Evolutionary conservation across 1,139 yeast genomes (phyloP).

Genomic region (Wickerhamiella infanticola): DNA sequence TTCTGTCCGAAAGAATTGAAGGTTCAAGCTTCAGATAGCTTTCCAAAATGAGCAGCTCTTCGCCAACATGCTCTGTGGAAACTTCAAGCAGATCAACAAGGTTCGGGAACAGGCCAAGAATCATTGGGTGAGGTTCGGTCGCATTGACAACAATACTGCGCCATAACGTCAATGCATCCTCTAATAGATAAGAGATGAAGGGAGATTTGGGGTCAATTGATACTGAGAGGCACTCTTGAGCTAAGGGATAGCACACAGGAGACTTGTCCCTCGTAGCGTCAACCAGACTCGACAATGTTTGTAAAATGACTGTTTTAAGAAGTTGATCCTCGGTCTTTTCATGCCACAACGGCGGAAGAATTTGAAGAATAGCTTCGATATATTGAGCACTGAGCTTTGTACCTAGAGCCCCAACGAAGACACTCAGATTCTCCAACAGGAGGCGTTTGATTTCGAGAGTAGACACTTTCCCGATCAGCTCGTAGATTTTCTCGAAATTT

Average conservation of each 20-base stretch:
- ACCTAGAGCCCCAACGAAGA: constrained; percentile 42
- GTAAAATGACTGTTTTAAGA: constrained; percentile 49
- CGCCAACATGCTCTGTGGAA: constrained; percentile 65
- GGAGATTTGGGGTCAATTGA: constrained; percentile 53
- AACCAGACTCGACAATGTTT: constrained; percentile 51
- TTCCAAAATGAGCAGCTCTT: constrained; percentile 50
- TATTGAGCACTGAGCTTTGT: constrained; percentile 17
- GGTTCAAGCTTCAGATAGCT: constrained; percentile 54
- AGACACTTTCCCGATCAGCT: constrained; percentile 34
- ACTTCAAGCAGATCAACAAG: constrained; percentile 37
- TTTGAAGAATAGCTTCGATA: constrained; percentile 35
- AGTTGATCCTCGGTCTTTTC: constrained; percentile 43
- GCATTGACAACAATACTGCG: constrained; percentile 46
- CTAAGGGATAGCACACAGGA: constrained; percentile 40
- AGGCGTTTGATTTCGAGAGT: constrained; percentile 62
- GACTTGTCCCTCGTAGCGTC: constrained; percentile 44
- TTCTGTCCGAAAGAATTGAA: constrained; percentile 13
- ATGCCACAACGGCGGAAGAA: constrained; percentile 69
- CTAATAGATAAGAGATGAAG: constrained; percentile 48
- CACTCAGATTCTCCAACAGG: constrained; percentile 50
- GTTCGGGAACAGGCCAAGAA: constrained; percentile 34
- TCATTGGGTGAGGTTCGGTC: constrained; percentile 24
- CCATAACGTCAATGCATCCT: constrained; percentile 88
- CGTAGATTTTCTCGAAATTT: constrained; percentile 33
- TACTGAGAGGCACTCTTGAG: constrained; percentile 47